Percentiles rank a stretch among this genome's conserved stretches.
Conservation (phyloP, 805 yeast species). For the Candida verbasci region DNA sequence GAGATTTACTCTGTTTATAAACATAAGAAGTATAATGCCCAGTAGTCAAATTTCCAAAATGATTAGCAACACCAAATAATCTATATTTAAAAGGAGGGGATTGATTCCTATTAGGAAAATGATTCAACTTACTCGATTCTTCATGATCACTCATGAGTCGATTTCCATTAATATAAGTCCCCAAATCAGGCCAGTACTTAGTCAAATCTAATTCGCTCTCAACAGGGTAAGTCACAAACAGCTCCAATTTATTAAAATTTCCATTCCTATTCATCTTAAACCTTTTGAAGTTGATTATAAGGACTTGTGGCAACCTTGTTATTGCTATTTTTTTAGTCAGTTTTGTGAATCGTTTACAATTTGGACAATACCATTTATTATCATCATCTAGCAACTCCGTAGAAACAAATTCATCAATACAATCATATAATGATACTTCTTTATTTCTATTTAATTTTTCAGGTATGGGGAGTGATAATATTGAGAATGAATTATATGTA, state of each 20-base stretch:
- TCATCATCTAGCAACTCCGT: conserved; percentile 71
- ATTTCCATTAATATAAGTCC: conserved; percentile 21
- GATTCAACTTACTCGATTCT: conserved; percentile 42
- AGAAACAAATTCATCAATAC: conserved; percentile 73
- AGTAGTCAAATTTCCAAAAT: conserved; percentile 73
- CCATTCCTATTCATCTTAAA: conserved; percentile 51
- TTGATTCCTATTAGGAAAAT: conserved; percentile 67
- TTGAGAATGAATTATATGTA: conserved; percentile 78
- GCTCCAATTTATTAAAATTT: conserved; percentile 54
- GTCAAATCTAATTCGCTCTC: conserved; percentile 55
- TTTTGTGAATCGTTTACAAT: conserved; percentile 57
- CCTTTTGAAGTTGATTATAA: conserved; percentile 82
- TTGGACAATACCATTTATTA: conserved; percentile 81
- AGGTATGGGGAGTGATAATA: conserved; percentile 78
- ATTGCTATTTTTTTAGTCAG: conserved; percentile 69
- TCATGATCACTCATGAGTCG: conserved; percentile 28
- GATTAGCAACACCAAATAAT: conserved; percentile 78
- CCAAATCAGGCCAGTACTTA: conserved; percentile 63
- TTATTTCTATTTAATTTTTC: conserved; percentile 22
- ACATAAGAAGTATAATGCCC: conserved; percentile 90
- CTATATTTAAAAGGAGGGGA: conserved; percentile 74
- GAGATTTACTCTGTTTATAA: conserved; percentile 47
- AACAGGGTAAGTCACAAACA: conserved; percentile 64
- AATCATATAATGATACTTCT: conserved; percentile 47
- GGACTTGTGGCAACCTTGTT: conserved; percentile 70